Evolutionary conservation across 371 early-diverging fungal genomes (phyloP).

Genomic region (Encephalitozoon romaleae): DNA sequence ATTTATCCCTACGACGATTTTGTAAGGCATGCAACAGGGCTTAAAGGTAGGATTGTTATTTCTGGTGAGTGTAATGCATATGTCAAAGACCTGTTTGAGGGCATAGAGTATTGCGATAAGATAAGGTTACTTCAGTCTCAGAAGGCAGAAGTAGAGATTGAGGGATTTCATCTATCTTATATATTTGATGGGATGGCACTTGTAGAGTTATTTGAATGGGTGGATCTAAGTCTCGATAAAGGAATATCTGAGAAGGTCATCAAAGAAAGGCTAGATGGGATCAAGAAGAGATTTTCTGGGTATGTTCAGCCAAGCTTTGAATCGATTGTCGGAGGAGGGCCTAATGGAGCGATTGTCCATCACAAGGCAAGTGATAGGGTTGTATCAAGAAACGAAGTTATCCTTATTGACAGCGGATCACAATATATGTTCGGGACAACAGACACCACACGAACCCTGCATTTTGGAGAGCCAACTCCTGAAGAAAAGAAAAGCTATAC

Average conservation of each 20-base stretch:
- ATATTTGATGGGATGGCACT: constrained; percentile 82
- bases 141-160: constrained; percentile 78
- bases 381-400: constrained; percentile 68
- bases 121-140: constrained; percentile 18
- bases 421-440: constrained; percentile 90
- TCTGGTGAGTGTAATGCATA: constrained; percentile 64
- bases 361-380: constrained; percentile 74
- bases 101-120: constrained; percentile 13
- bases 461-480: constrained; percentile 73
- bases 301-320: constrained; percentile 77
- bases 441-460: constrained; percentile 88
- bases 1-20: constrained; percentile 48
- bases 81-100: not conserved
- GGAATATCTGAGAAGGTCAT: constrained; percentile 69
- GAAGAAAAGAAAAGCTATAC: constrained; percentile 84
- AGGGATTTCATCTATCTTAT: constrained; percentile 83
- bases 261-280: constrained; percentile 67
- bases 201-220: constrained; percentile 78
- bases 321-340: constrained; percentile 83
- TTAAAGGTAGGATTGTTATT: constrained; percentile 13
- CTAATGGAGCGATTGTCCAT: constrained; percentile 94
- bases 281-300: constrained; percentile 62
- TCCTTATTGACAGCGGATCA: constrained; percentile 90
- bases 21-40: constrained; percentile 16
- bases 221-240: constrained; percentile 70